Percentiles rank a stretch among this genome's conserved stretches.
phyloP scores from a whole-genome alignment of 768 basidiomycete species.

The Tricholoma sp. region DNA sequence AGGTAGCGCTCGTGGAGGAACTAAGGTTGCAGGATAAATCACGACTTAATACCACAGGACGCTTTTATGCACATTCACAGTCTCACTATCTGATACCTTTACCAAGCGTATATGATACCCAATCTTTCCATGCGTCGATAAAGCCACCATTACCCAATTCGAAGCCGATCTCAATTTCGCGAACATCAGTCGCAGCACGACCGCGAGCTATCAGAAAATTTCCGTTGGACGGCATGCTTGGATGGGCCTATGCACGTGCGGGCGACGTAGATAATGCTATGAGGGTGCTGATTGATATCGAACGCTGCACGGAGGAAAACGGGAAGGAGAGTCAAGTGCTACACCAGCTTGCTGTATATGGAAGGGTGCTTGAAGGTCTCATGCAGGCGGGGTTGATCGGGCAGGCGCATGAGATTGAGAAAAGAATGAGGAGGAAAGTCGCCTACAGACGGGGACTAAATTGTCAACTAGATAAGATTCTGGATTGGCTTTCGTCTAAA shows the following conservation, averaged over 20 bases:
- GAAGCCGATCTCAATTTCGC: background rate
- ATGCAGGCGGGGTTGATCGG: slow-evolving; percentile 8
- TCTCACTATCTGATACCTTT: background rate
- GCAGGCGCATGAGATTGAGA: slow-evolving; percentile 11
- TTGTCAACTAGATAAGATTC: background rate
- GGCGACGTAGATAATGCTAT: slow-evolving; percentile 12
- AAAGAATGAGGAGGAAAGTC: slow-evolving; percentile 9
- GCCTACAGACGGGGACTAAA: background rate
- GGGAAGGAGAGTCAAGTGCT: background rate
- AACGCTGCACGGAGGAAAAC: background rate
- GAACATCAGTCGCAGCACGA: slow-evolving; percentile 2
- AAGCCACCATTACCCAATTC: background rate
- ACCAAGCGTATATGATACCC: background rate
- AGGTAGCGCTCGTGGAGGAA: slow-evolving; percentile 1
- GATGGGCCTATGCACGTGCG: slow-evolving; percentile 9
- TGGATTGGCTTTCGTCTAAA: background rate
- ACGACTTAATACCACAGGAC: background rate
- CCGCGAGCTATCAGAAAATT: slow-evolving; percentile 4
- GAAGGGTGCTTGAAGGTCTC: slow-evolving; percentile 11
- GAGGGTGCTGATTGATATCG: slow-evolving; percentile 6
- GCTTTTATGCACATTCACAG: background rate
- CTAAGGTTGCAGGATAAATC: background rate
- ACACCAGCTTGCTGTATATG: slow-evolving; percentile 8
- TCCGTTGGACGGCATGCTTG: slow-evolving; percentile 9
- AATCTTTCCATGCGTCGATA: background rate